Conservation (phyloP, 2,329 filamentous ascomycete genomes). For the Aspergillus sergii region DNA sequence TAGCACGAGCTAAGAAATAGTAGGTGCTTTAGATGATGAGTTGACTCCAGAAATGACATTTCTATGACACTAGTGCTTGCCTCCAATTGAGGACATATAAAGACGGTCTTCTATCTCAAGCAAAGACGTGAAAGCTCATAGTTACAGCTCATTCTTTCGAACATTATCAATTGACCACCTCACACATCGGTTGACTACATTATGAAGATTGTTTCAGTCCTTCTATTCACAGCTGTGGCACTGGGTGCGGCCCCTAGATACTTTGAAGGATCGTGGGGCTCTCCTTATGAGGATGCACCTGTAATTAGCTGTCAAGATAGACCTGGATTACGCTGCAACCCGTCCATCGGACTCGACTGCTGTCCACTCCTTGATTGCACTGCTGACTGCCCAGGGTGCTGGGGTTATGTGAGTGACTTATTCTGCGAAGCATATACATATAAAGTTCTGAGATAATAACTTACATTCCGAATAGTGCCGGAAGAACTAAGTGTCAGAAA, state of each 20-base stretch:
- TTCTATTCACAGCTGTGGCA: not conserved
- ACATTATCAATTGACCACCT: not conserved
- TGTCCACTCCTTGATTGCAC: not conserved
- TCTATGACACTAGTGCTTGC: not conserved
- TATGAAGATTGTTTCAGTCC: not conserved
- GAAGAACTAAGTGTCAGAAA: not conserved
- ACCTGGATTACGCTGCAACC: not conserved
- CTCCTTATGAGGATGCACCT: not conserved
- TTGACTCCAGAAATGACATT: not conserved
- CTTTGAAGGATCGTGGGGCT: not conserved
- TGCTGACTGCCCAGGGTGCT: not conserved
- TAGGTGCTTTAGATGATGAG: not conserved
- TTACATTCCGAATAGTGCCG: not conserved
- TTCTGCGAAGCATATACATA: not conserved
- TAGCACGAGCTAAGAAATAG: not conserved
- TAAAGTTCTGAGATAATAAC: not conserved
- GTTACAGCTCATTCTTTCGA: not conserved
- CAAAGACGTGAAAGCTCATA: not conserved
- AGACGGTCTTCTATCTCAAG: not conserved
- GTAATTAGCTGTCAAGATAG: not conserved
- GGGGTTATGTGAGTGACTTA: not conserved
- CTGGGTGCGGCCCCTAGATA: not conserved
- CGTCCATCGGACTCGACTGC: not conserved
- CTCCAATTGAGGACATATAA: not conserved
- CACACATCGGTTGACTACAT: not conserved